Evolutionary conservation across 257 asterid genomes (phyloP).

Genomic region (Avicennia marina): DNA sequence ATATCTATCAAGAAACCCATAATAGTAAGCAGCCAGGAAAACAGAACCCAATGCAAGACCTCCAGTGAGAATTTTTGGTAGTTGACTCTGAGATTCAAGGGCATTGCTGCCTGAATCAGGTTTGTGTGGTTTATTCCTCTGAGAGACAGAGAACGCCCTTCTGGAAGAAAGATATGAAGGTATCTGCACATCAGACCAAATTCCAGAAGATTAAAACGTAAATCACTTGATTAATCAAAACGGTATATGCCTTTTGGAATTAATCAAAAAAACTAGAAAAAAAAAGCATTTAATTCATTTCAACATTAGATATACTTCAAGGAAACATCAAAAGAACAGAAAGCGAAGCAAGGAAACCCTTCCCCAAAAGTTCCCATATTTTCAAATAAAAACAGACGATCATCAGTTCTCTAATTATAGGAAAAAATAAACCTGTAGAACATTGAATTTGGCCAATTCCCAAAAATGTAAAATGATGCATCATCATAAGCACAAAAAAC

Average conservation of each 20-base stretch:
- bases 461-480: no score
- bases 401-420: no score
- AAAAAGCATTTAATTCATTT: background rate
- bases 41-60: constrained; percentile 67
- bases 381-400: no score
- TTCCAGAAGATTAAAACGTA: constrained; percentile 8
- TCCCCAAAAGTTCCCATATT: no score
- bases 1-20: constrained; percentile 58
- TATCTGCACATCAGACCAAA: constrained; percentile 44
- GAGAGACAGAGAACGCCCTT: constrained; percentile 60
- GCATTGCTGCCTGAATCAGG: constrained; percentile 35
- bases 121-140: constrained; percentile 38
- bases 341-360: no score
- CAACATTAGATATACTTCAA: background rate
- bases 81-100: constrained; percentile 42
- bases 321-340: background rate
- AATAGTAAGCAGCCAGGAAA: constrained; percentile 60
- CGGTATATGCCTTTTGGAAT: background rate
- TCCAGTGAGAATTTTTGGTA: constrained; percentile 58
- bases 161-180: constrained; percentile 85
- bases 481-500: no score
- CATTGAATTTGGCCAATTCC: no score
- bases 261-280: background rate
- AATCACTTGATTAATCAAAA: background rate
- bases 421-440: no score